Base-by-base conservation (phyloP, 2,329 filamentous ascomycete species). In the Aspergillus jensenii region DNA sequence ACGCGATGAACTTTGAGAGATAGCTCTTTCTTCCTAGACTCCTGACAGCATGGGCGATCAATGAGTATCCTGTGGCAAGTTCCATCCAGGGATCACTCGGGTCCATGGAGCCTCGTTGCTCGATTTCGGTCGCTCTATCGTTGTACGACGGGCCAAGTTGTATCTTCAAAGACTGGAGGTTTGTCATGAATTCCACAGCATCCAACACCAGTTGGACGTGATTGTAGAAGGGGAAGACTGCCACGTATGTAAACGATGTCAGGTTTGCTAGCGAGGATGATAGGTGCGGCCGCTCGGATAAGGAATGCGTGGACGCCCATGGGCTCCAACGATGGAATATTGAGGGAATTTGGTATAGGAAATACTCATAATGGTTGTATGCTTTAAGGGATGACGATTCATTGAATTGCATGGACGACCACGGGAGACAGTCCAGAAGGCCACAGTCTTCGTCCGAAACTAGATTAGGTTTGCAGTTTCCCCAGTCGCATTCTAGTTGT, bases 351-450 rank as follows among this genome's bases (percentile, higher is more conserved):
- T 81, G 78, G 45, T 85, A 85, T 37, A 87, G 78, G 67, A 88
- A 90, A 73, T 87, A 91, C 65, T 91, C 87, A 69, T 90, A 89
- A 4, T 84, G 86, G 47, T 82, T 82, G 74, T 90, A 93, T 6
- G 85, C 87, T 57, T 82, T 81, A n/a, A 89, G 81, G 4, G 86
- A 90, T 0, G 88, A 90, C 8, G 89, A 88, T 74, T 93, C 90
- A 69, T 93, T 93, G 62, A 91, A 83, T 2, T 83, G 76, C 0
- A 91, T 66, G 17, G 83, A 81, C 0, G 79, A 81, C 90, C 90
- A 93, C 2, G 82, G 82, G 1, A 83, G 81, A n/a, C 83, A 76
- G 25, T 80, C 79, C 45, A 90, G 81, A 0, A 91, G 73, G 23
- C 67, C 73, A 1, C 65, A 55, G 25, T 61, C 63, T 11, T 60